Percentiles rank a stretch among this genome's conserved stretches.
Conservation (phyloP, 257 asterid genomes). For the Plantago major region DNA sequence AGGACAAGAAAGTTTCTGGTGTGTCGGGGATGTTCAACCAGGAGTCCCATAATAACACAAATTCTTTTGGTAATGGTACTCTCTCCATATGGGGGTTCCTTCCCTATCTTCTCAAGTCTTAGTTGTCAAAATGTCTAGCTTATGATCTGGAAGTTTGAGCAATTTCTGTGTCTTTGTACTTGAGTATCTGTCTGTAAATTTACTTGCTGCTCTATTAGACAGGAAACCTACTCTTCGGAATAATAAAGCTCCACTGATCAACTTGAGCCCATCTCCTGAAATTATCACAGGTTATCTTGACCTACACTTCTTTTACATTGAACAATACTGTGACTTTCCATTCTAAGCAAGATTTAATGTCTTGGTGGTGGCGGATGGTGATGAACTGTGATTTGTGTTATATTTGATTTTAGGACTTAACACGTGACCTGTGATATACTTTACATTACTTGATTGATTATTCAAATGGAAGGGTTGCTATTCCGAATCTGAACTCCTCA, state of each 20-base stretch:
- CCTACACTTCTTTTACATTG: constrained; percentile 9
- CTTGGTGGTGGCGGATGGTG: too few species aligned
- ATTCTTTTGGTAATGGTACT: constrained; percentile 32
- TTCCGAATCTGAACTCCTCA: constrained; percentile 1
- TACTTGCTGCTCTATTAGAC: constrained; percentile 25
- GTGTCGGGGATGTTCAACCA: constrained; percentile 7
- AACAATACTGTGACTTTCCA: not conserved
- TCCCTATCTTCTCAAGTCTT: not conserved
- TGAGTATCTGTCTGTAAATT: constrained; percentile 6
- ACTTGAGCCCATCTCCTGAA: constrained; percentile 71
- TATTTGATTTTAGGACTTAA: too few species aligned
- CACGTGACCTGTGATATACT: too few species aligned
- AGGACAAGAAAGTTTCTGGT: constrained; percentile 21
- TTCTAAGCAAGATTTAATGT: not conserved
- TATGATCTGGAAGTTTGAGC: too few species aligned
- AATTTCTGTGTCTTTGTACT: too few species aligned
- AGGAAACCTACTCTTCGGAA: constrained; percentile 45
- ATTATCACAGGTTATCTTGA: constrained; percentile 59
- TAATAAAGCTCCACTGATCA: constrained; percentile 31
- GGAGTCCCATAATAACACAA: constrained; percentile 27
- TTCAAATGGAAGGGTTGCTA: not conserved
- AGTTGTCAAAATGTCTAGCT: not conserved
- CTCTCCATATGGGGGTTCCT: constrained; percentile 1
- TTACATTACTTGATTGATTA: not conserved
- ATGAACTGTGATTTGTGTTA: too few species aligned